Evolutionary conservation across 2,329 filamentous ascomycete genomes (phyloP), one percentile per base, ranked within the genome.

Genomic region (Xylariaceae sp.): DNA sequence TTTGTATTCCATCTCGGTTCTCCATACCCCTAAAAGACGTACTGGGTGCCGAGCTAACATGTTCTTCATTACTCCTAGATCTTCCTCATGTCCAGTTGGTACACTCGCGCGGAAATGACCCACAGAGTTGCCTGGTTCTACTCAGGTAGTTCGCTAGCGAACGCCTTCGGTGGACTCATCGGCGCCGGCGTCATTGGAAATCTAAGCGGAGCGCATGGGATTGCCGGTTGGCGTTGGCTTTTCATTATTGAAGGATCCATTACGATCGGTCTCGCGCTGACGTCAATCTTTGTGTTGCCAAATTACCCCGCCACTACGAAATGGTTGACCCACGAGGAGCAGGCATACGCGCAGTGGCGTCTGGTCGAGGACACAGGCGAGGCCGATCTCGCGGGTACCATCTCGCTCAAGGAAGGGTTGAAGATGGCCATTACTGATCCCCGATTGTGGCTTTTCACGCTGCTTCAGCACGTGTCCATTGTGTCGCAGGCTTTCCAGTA

Each of bases 401-500:
- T 62, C 6, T 59, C 65, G 0, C 49, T 74, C 25, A 67, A 65
- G 60, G 61, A 69, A 12, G 77, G 76, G 1, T 60, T 80, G 16
- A 69, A 68, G 52, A 51, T 77, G 47, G 72, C 73, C 0, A 60
- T 78, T 16, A 64, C 60, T 5, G 76, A 79, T 52, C 72, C 70
- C 5, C 68, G 73, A 2, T 63, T 79, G 0, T 80, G 77, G 49
- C 49, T 80, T 1, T 79, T 80, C 42, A 68, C 76, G 2, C 62
- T 80, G 19, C 62, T 80, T 3, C 76, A 80, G 55, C 76, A 79
- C 45, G 56, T 70, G n/a, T 73, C 68, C 23, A 52, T 79, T 14
- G 61, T 77, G 1, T 70, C 71, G 0, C 75, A 80, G 55, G 77
- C 74, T 1, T 82, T 83, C 55, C 77, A 81, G 37, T 83, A 83